Evolutionary conservation across 257 asterid genomes (phyloP), one percentile per base, ranked within the genome.

Genomic region (Ilex aquifolium): DNA sequence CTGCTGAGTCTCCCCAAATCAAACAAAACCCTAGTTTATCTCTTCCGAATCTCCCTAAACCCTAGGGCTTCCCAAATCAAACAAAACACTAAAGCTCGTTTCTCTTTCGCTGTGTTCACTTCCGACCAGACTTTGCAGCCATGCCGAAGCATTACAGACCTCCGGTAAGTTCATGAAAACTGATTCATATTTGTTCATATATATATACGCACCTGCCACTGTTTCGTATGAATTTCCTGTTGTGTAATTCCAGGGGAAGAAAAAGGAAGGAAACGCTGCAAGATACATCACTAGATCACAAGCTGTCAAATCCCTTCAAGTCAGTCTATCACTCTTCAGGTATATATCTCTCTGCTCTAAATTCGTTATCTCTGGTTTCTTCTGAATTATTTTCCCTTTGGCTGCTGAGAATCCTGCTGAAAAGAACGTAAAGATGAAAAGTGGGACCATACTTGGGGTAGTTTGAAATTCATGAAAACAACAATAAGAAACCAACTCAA

Each of bases 221-320:
- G 29, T 3, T 14, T 6, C 3, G 7, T 4, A 52, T 52, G 57
- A 21, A 52, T 2, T 8, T 46, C 7, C 46, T 46, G 7, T 2
- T 6, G 3, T 52, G 7, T 6, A 4, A 2, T 52, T 71, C 31
- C 77, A 93, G 99, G 99, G 99, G 2, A 93, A 93, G 88, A 90
- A 87, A 68, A 93, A 93, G 83, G 99, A 93, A 76, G 99, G 99
- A 29, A 93, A 90, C 60, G 96, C 93, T 2, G 97, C 99, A 44
- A 86, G 86, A 59, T 93, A 85, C 60, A 83, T 90, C 39, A 93
- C 99, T 14, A 84, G 97, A 30, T 82, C 97, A 14, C 95, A 87
- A 72, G 91, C 95, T 13, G 85, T 93, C n/a, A 93, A 87, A 36
- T 68, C 79, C 63, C 99, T 93, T 40, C 97, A 93, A 85, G 75